Conservation (phyloP, 2,329 filamentous ascomycete species). For the Chlorencoelia australis region DNA sequence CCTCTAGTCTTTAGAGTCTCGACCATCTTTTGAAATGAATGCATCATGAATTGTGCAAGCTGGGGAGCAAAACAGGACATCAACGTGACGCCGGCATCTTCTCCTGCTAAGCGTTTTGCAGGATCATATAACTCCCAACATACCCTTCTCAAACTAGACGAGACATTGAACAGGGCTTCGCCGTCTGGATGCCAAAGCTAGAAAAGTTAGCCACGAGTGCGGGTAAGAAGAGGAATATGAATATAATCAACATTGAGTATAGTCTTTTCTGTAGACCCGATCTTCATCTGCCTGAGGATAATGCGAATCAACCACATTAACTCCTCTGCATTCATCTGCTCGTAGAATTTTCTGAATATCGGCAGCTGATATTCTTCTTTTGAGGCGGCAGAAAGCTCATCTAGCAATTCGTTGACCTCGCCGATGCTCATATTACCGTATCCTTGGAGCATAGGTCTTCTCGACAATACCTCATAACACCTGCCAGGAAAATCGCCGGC, state of each 20-base stretch:
- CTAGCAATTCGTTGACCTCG: conserved; percentile 80
- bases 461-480: conserved; percentile 78
- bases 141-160: conserved; percentile 78
- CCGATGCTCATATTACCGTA: conserved; percentile 75
- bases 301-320: conserved; percentile 92
- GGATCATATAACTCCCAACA: conserved; percentile 89
- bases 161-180: conserved; percentile 75
- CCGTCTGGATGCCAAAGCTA: conserved; percentile 74
- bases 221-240: not conserved
- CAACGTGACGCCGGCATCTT: conserved; percentile 63
- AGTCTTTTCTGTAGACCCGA: conserved; percentile 77
- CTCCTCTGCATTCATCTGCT: conserved; percentile 86
- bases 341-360: conserved; percentile 77
- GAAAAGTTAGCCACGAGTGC: conserved; percentile 28
- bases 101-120: conserved; percentile 59
- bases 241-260: conserved; percentile 48
- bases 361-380: conserved; percentile 78
- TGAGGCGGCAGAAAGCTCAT: conserved; percentile 62
- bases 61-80: conserved; percentile 98
- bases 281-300: conserved; percentile 67
- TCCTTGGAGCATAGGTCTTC: conserved; percentile 64
- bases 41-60: conserved; percentile 83
- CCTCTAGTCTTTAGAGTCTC: conserved; percentile 39
- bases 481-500: conserved; percentile 88
- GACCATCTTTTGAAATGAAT: conserved; percentile 72